These are phyloP conservation scores for Maudiozyma barnettii DNA, from an alignment of 805 yeast genomes.

Conservation along the genomic window DNA sequence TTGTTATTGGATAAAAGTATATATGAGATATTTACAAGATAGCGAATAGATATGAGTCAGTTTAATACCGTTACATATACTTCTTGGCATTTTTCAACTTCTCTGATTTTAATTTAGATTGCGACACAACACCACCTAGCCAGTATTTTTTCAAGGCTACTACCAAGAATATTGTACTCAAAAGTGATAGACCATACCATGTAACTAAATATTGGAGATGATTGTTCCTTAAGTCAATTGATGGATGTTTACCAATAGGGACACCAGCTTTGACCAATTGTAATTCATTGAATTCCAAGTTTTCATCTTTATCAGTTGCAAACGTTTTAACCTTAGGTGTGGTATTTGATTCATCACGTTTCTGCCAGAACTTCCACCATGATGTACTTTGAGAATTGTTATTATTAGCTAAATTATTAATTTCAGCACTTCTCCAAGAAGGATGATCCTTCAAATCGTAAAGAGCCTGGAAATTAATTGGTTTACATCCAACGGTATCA, in stretches of 20 bases:
- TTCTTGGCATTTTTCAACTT: conserved; percentile 42
- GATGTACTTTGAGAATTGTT: neutral
- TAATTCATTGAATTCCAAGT: conserved; percentile 38
- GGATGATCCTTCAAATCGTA: conserved; percentile 56
- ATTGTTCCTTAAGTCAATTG: conserved; percentile 73
- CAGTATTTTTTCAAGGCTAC: conserved; percentile 38
- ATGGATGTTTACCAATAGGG: conserved; percentile 79
- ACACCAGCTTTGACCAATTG: conserved; percentile 76
- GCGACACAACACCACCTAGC: conserved; percentile 24
- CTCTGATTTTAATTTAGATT: conserved; percentile 28
- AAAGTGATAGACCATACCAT: conserved; percentile 82
- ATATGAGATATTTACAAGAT: neutral
- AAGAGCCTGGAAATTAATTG: conserved; percentile 68
- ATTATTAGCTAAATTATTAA: neutral
- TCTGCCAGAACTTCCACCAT: conserved; percentile 29
- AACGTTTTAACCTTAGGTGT: neutral
- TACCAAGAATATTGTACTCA: conserved; percentile 59
- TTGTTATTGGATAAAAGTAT: neutral
- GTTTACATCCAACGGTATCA: conserved; percentile 50
- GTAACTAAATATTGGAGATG: conserved; percentile 89
- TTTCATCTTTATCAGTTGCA: conserved; percentile 7
- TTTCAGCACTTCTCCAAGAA: neutral
- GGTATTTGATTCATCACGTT: neutral
- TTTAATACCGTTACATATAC: conserved; percentile 23
- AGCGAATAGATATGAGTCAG: neutral